Percentiles rank a stretch among this genome's conserved stretches.
Conservation (phyloP, 2,329 filamentous ascomycete genomes). For the Malbranchea zuffiana region DNA sequence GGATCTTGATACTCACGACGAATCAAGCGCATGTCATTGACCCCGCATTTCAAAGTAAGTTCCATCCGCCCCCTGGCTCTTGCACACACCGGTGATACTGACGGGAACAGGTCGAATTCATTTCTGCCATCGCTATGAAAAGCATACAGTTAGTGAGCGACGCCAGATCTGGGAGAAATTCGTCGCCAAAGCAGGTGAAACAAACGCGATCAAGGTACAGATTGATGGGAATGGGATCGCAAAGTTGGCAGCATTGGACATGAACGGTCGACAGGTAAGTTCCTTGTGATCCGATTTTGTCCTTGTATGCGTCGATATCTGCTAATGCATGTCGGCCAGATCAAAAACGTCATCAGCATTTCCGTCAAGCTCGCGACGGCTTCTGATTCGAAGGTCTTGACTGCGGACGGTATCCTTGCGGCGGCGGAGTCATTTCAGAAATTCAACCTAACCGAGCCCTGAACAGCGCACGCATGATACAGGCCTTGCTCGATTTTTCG, state of each 20-base stretch:
- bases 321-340: too few relatives aligned
- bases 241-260: conserved; percentile 53
- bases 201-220: conserved; percentile 44
- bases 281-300: conserved; percentile 2
- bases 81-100: too few relatives aligned
- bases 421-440: too few relatives aligned
- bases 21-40: conserved; percentile 81
- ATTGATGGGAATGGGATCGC: conserved; percentile 54
- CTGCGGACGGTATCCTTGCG: too few relatives aligned
- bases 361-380: conserved; percentile 71
- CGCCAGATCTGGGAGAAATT: conserved; percentile 77
- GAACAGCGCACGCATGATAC: too few relatives aligned
- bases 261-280: conserved; percentile 56
- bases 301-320: conserved; percentile 1
- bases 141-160: conserved; percentile 60
- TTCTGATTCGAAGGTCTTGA: too few relatives aligned
- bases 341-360: conserved; percentile 79
- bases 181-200: conserved; percentile 57
- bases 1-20: conserved; percentile 80
- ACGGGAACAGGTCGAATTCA: conserved; percentile 77
- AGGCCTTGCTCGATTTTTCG: too few relatives aligned
- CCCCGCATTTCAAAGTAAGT: conserved; percentile 85
- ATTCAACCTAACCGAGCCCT: too few relatives aligned
- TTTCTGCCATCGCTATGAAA: conserved; percentile 69
- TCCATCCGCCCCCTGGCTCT: too few relatives aligned